Evolutionary conservation across 257 asterid species (phyloP), one percentile per base, ranked within the genome.

Genomic region (Lavandula angustifolia): DNA sequence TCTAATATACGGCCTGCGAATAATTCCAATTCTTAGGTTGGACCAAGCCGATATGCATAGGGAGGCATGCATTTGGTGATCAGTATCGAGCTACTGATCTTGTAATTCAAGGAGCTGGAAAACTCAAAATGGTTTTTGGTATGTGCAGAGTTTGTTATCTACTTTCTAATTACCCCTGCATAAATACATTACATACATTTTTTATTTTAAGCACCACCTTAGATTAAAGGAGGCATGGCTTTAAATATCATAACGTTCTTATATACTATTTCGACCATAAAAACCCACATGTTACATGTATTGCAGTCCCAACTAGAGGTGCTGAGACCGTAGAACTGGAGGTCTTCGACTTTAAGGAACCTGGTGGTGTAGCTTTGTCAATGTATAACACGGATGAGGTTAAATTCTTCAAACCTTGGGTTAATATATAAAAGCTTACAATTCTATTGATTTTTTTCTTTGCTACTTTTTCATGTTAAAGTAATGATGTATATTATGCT

Each of bases 331-430:
- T 42, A 65, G 87, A 85, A 73, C 57, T 85, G 69, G 94, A 85
- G 72, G 94, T 83, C 49, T 85, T 42, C 69, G 75, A 79, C 69
- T 85, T 85, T 65, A 79, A 77, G 0, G 83, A 79, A n/a, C 14
- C 77, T 58, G 94, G 94, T 53, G 94, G 94, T 34, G 94, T 85
- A 16, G 89, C 85, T 57, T 66, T 85, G 73, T 83, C 94, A 33
- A 85, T 85, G 92, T 85, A 79, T 16, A 85, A 82, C 84, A 85
- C 92, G 22, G 89, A 85, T 57, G 89, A 85, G 94, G 94, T 85
- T 35, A 34, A 60, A 40, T 56, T 33, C 50, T 42, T 43, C 61
- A 27, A 33, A 12, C 58, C 34, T 13, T 43, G 48, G 37, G 43
- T 38, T 74, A 42, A 35, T 42, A 22, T 17, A 6, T 55, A 22